phyloP scores from a whole-genome alignment of 257 asterid genomes.

The Capsicum baccatum region DNA sequence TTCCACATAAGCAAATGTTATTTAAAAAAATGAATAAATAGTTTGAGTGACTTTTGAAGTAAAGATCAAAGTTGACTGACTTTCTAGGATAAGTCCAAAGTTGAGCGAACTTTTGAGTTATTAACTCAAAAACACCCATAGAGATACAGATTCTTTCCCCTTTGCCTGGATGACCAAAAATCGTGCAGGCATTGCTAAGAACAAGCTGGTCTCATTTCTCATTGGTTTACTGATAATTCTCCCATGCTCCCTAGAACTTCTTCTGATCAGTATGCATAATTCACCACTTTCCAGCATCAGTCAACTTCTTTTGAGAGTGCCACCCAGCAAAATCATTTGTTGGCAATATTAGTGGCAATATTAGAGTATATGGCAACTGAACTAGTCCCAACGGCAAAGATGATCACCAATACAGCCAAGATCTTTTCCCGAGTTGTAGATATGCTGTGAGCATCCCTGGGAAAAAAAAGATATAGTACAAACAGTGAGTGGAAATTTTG shows the following conservation, averaged over 20 bases:
- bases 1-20: too few relatives aligned
- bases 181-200: neutral
- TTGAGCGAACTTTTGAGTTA: too few relatives aligned
- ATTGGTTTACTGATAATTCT: neutral
- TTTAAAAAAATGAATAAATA: too few relatives aligned
- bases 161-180: slow-evolving; percentile 5
- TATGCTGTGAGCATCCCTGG: slow-evolving; percentile 76
- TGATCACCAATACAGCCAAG: slow-evolving; percentile 70
- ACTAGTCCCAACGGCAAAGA: slow-evolving; percentile 84
- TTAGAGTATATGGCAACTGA: slow-evolving; percentile 75
- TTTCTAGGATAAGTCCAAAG: too few relatives aligned
- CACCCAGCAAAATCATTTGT: slow-evolving; percentile 33
- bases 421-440: slow-evolving; percentile 63
- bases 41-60: too few relatives aligned
- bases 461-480: slow-evolving; percentile 27
- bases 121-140: neutral
- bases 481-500: neutral
- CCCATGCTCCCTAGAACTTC: neutral
- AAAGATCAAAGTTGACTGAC: too few relatives aligned
- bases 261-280: neutral
- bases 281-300: neutral
- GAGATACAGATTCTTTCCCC: neutral
- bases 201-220: neutral
- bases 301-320: neutral
- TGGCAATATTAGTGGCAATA: slow-evolving; percentile 45